Percentiles rank a stretch among this genome's conserved stretches.
These are phyloP conservation scores for Iris macrosiphon DNA, from an alignment of 106 monocot species.

Conservation along the genomic window DNA sequence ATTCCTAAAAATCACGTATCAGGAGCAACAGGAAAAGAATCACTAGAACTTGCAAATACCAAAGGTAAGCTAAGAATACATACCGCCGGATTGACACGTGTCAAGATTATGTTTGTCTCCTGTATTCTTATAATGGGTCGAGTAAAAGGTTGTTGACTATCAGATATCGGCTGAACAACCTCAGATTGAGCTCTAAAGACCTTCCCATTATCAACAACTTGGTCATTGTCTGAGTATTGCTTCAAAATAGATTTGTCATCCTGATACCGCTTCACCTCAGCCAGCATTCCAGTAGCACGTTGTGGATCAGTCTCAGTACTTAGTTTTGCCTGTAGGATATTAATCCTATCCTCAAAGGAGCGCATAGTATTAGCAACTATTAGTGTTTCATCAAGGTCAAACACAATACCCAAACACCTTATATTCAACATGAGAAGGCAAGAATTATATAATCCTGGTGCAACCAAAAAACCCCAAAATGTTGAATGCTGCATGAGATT, in stretches of 20 bases:
- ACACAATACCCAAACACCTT: conserved; percentile 93
- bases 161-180: conserved; percentile 66
- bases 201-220: conserved; percentile 77
- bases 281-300: conserved; percentile 52
- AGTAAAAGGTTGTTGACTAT: conserved; percentile 52
- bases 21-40: neutral
- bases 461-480: conserved; percentile 71
- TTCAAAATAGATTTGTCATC: conserved; percentile 85
- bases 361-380: conserved; percentile 90
- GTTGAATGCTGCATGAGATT: conserved; percentile 32
- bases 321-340: conserved; percentile 68
- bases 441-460: conserved; percentile 54
- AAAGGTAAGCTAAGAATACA: conserved; percentile 4
- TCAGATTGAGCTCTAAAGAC: conserved; percentile 69
- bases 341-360: conserved; percentile 86
- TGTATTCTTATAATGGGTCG: conserved; percentile 85
- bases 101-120: conserved; percentile 75
- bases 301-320: conserved; percentile 66
- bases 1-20: no score
- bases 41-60: neutral
- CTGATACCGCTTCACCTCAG: conserved; percentile 88
- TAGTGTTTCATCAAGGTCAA: conserved; percentile 93
- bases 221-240: conserved; percentile 77
- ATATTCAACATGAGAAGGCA: conserved; percentile 76
- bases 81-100: conserved; percentile 87